Evolutionary conservation across 2,329 filamentous ascomycete genomes (phyloP), one percentile per base, ranked within the genome.

Genomic region (Lecanicillium sp.): DNA sequence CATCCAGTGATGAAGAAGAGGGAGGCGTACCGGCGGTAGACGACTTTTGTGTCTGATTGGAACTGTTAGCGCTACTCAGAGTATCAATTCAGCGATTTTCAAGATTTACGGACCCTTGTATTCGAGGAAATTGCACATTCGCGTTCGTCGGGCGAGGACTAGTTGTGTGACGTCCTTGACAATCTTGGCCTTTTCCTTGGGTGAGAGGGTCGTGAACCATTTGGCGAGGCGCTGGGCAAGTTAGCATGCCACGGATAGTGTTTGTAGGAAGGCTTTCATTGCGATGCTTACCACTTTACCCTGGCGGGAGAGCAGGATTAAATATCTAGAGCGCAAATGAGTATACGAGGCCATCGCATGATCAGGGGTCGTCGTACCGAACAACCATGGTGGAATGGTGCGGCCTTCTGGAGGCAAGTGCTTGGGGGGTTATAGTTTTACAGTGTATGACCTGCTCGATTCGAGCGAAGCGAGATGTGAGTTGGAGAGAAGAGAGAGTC

Each of bases 61-160:
- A 5, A 3, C 12, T 2, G 19, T 25, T 17, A 29, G 20, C 14
- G 11, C 12, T 33, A 25, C 27, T 53, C 37, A 54, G 48, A 34
- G 34, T 37, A 15, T 15, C 9, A 31, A 25, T 7, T 25, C 22
- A 25, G 11, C 22, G 11, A 11, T 25, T 6, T 6, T 7, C 22
- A 25, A 35, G 20, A 35, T 35, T 37, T 27, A 46, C 59, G 35
- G 51, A 94, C 90, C 90, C 80, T 98, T 98, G 67, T 98, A 98
- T 62, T 98, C 92, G 44, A 98, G 78, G 65, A 98, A 98, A 68
- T 98, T 98, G 78, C 92, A 98, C 92, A 98, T 98, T 62, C 92
- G 87, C 43, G 92, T 96, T 57, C 92, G 80, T 51, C 92, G 80
- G 46, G 92, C 92, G 50, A 98, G 81, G 51, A 98, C 92, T 35